phyloP scores from a whole-genome alignment of 257 asterid species.

The Solanum gracilifrons region DNA sequence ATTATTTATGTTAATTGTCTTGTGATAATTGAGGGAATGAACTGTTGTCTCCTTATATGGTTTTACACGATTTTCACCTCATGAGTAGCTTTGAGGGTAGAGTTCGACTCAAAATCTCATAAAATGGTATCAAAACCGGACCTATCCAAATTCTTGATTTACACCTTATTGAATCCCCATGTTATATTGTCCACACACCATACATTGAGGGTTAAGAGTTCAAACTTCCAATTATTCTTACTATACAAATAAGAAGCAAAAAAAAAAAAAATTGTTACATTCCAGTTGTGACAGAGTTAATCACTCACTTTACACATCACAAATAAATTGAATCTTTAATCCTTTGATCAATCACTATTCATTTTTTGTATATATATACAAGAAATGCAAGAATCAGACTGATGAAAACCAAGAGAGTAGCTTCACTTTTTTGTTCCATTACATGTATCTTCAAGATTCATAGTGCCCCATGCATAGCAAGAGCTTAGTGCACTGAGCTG shows the following conservation, averaged over 20 bases:
- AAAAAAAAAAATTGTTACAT: not conserved
- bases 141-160: no score
- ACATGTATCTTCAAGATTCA: not conserved
- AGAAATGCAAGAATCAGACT: not conserved
- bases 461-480: not conserved
- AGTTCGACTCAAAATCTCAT: no score
- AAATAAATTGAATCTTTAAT: not conserved
- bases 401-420: not conserved
- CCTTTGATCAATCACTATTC: not conserved
- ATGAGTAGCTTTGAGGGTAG: no score
- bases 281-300: not conserved
- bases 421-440: not conserved
- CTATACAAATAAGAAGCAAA: not conserved
- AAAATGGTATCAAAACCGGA: no score
- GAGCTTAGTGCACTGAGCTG: not conserved
- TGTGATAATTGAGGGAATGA: no score
- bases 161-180: no score
- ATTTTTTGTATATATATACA: not conserved
- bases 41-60: no score
- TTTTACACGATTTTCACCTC: no score
- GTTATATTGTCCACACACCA: no score
- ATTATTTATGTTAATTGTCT: no score
- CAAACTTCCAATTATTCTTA: no score
- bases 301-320: not conserved
- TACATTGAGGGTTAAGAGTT: not conserved